Evolutionary conservation across 2,329 filamentous ascomycete genomes (phyloP).

Genomic region (Trichoderma koningiopsis): DNA sequence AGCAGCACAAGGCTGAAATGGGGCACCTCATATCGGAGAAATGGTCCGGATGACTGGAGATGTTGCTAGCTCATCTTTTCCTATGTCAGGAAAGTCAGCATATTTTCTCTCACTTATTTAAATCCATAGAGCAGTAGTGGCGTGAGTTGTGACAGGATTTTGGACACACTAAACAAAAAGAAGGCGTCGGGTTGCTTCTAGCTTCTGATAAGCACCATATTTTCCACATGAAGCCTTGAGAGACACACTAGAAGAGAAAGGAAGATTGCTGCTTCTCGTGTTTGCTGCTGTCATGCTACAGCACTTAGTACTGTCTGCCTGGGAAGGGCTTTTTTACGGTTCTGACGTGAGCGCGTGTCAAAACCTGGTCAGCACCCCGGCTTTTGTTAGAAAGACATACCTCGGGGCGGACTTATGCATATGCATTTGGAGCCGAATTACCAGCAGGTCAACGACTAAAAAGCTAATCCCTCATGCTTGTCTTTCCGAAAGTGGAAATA

Average conservation of each 20-base stretch:
- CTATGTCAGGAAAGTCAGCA: background rate
- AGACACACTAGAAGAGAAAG: background rate
- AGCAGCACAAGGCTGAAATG: conserved; percentile 9
- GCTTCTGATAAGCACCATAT: background rate
- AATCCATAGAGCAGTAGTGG: background rate
- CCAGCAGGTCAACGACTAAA: background rate
- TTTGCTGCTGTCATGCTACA: background rate
- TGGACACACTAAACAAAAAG: background rate
- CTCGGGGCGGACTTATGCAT: background rate
- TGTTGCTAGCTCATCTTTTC: background rate
- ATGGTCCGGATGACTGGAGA: background rate
- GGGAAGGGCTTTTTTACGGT: conserved; percentile 16
- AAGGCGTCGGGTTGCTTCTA: background rate
- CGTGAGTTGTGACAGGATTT: background rate
- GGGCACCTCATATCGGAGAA: conserved; percentile 11
- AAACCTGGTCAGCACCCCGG: conserved; percentile 18
- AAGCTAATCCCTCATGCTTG: background rate
- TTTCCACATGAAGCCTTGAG: background rate
- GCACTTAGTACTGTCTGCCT: background rate
- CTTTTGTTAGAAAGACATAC: background rate
- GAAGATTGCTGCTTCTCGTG: background rate
- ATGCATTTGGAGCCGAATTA: background rate
- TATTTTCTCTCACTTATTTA: background rate
- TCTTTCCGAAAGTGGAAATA: background rate
- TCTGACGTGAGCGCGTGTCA: conserved; percentile 24